phyloP scores from a whole-genome alignment of 768 basidiomycete genomes.

The Psilocybe tampanensis region DNA sequence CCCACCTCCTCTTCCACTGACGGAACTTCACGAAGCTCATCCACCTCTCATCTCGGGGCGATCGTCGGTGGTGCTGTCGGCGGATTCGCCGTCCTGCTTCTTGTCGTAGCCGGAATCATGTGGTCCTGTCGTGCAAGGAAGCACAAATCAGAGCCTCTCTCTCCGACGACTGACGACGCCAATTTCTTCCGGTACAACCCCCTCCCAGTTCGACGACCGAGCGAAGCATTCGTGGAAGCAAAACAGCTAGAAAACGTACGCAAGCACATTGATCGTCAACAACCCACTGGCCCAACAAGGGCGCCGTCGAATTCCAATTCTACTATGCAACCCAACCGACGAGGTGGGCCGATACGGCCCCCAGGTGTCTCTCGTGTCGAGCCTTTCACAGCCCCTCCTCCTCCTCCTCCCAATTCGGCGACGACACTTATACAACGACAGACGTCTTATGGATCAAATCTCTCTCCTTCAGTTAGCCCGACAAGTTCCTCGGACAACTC shows the following conservation, averaged over 20 bases:
- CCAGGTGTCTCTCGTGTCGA: slow-evolving; percentile 1
- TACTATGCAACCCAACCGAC: slow-evolving; percentile 1
- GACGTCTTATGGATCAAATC: slow-evolving; percentile 4
- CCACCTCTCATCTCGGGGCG: slow-evolving; percentile 10
- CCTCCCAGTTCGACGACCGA: slow-evolving; percentile 3
- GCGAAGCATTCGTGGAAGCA: slow-evolving; percentile 12
- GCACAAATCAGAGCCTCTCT: background rate
- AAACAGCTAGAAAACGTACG: slow-evolving; percentile 4
- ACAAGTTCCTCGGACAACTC: background rate
- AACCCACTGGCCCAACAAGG: background rate
- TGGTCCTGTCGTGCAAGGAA: slow-evolving; percentile 2
- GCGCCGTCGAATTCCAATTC: background rate
- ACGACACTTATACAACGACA: no score
- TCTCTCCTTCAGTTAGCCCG: background rate
- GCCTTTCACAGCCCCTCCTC: background rate
- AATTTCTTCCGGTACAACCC: slow-evolving; percentile 21
- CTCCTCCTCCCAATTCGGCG: background rate
- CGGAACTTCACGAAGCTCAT: background rate
- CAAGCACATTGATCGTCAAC: background rate
- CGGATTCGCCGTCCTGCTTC: slow-evolving; percentile 5
- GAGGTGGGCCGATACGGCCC: background rate
- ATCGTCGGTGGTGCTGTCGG: slow-evolving; percentile 15
- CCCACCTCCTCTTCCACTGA: background rate
- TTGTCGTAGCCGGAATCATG: slow-evolving; percentile 7
- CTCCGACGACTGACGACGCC: slow-evolving; percentile 8